Base-by-base conservation (phyloP, 352 stramenopile species). In the Pythium sukuiense region DNA sequence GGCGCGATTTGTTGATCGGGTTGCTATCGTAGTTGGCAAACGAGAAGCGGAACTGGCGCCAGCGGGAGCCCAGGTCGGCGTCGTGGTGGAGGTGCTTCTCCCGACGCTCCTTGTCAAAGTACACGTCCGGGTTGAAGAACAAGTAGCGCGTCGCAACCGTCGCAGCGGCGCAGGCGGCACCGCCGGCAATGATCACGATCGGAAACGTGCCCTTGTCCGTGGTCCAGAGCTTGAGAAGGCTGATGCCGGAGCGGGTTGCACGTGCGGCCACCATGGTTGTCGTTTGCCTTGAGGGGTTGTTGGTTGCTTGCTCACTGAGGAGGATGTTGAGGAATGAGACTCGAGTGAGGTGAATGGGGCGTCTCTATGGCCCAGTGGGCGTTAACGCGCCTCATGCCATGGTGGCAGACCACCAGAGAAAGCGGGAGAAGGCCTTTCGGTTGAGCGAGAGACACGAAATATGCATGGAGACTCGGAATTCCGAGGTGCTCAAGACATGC, bases 1-100 rank as follows among this genome's bases (percentile, higher is more conserved):
- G 75, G 30, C 72, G 76, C n/a, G 79, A 89, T 76, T 89, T 79
- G 75, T 89, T 89, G 70, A 89, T 89, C 48, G 76, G 78, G 71
- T 89, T 89, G 70, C 79, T 77, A 62, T 79, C 56, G 27, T 87
- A 69, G 65, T 87, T 89, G 26, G 81, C 81, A 66, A 89, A 80
- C 50, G 73, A 70, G 71, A 88, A 89, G 55, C 81, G 81, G 77
- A 82, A 82, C 66, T 86, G 77, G 32, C 81, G 79, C 81, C 81
- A 89, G 45, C 65, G 29, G 24, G 69, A 61, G 12, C 81, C 81
- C 7, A 60, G 67, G 35, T 81, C 72, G 54, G 75, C 73, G 54
- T 80, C 66, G 72, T 88, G 71, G 72, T 88, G 79, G 52, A 87
- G 55, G 54, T 65, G 27, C 24, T 65, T 57, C 65, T 77, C 72